A percentile compares a stretch with the other conserved stretches of the same genome.
phyloP scores from a whole-genome alignment of 2,329 filamentous ascomycete species.

The Neocatenulostroma microsporum region DNA sequence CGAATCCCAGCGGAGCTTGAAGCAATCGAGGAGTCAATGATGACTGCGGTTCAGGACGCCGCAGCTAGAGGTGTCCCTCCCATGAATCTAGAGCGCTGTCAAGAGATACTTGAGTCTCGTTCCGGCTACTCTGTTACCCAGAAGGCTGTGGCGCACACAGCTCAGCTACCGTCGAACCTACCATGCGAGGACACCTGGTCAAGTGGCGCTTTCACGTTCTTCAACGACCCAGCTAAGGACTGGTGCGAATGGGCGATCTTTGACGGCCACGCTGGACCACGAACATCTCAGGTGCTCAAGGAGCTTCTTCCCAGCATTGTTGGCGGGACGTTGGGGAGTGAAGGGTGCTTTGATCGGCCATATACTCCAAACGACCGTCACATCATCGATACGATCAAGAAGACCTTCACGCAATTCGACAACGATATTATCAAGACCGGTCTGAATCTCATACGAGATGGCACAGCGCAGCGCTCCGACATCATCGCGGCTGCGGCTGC shows the following conservation, averaged over 20 bases:
- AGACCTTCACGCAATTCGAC: conserved; percentile 35
- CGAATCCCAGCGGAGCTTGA: conserved; percentile 11
- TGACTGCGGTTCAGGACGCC: conserved; percentile 13
- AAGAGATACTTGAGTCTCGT: conserved; percentile 15
- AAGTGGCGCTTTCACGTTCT: conserved; percentile 15
- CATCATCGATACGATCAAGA: conserved; percentile 31
- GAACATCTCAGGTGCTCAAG: conserved; percentile 23
- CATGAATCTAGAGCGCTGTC: conserved; percentile 16
- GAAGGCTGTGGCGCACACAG: conserved; percentile 19
- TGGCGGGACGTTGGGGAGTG: conserved; percentile 14
- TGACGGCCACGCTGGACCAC: conserved; percentile 34
- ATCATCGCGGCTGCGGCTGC: conserved; percentile 25
- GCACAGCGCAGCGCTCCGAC: conserved; percentile 22
- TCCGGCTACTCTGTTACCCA: conserved; percentile 19
- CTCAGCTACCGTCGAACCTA: conserved; percentile 22
- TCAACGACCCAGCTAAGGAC: conserved; percentile 16
- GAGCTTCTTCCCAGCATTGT: conserved; percentile 18
- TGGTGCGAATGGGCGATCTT: conserved; percentile 34
- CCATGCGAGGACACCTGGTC: conserved; percentile 25
- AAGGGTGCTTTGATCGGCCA: conserved; percentile 14
- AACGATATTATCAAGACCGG: conserved; percentile 27
- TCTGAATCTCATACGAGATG: conserved; percentile 12
- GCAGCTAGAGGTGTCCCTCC: conserved; percentile 14
- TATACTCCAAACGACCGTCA: conserved; percentile 21
- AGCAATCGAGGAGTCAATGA: conserved; percentile 13